A percentile compares a stretch with the other conserved stretches of the same genome.
phyloP scores from a whole-genome alignment of 2,329 filamentous ascomycete genomes.

The Aspergillus floridensis region DNA sequence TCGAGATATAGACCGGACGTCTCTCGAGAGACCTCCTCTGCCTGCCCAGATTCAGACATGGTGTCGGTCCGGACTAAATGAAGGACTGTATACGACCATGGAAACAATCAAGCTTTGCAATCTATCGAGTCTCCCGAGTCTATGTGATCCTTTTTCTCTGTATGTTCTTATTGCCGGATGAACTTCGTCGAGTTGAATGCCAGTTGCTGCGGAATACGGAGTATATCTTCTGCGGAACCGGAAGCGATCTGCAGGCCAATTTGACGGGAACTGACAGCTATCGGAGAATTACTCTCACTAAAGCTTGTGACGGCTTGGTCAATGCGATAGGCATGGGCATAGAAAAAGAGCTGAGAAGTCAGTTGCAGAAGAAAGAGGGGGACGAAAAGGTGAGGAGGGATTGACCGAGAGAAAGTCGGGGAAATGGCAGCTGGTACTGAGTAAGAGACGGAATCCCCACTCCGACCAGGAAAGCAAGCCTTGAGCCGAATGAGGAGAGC shows the following conservation, averaged over 20 bases:
- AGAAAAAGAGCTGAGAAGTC: not conserved
- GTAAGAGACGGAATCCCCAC: not conserved
- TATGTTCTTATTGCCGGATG: not conserved
- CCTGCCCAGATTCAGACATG: conserved; percentile 13
- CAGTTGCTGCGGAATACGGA: not conserved
- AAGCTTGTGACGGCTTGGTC: not conserved
- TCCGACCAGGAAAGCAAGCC: not conserved
- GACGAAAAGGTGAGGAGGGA: not conserved
- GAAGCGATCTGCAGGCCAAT: not conserved
- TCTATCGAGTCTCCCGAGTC: not conserved
- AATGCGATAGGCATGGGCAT: not conserved
- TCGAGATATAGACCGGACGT: conserved; percentile 4
- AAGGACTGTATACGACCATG: not conserved
- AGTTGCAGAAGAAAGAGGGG: not conserved
- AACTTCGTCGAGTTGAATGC: not conserved
- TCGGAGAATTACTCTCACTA: not conserved
- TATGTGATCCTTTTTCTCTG: not conserved
- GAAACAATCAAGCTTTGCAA: not conserved
- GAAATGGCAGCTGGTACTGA: not conserved
- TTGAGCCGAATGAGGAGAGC: not conserved
- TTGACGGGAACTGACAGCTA: not conserved
- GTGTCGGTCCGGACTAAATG: not conserved
- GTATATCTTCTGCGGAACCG: not conserved
- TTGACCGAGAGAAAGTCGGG: not conserved
- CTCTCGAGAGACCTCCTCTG: conserved; percentile 1